These are phyloP conservation scores for Solanum etuberosum DNA, from an alignment of 257 asterid genomes.

Conservation along the genomic window DNA sequence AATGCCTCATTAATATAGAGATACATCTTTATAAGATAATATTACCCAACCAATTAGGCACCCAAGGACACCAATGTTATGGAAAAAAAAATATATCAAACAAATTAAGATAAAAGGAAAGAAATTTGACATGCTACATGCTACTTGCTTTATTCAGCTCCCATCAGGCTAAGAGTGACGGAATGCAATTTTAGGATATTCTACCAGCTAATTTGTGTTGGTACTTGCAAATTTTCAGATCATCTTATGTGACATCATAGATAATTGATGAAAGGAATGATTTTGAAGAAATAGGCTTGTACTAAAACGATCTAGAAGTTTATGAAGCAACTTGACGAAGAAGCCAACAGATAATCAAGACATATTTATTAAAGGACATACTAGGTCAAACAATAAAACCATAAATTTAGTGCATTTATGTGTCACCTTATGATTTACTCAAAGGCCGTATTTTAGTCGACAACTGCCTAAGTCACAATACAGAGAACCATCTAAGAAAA, in stretches of 20 bases:
- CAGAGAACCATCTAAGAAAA: not conserved
- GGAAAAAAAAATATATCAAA: not conserved
- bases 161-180: not conserved
- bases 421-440: not conserved
- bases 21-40: not conserved
- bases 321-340: not conserved
- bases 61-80: not conserved
- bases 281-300: not conserved
- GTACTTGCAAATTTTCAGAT: not conserved
- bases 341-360: not conserved
- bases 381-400: not conserved
- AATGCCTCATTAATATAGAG: not conserved
- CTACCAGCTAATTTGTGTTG: not conserved
- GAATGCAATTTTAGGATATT: not conserved
- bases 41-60: not conserved
- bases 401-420: not conserved
- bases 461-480: not conserved
- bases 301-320: not conserved
- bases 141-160: not conserved
- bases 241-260: not conserved
- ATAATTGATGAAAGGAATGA: not conserved
- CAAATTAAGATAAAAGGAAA: not conserved
- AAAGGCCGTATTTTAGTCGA: not conserved
- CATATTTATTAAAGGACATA: not conserved
- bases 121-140: not conserved